phyloP scores from a whole-genome alignment of 257 asterid genomes.

The Rauvolfia tetraphylla region DNA sequence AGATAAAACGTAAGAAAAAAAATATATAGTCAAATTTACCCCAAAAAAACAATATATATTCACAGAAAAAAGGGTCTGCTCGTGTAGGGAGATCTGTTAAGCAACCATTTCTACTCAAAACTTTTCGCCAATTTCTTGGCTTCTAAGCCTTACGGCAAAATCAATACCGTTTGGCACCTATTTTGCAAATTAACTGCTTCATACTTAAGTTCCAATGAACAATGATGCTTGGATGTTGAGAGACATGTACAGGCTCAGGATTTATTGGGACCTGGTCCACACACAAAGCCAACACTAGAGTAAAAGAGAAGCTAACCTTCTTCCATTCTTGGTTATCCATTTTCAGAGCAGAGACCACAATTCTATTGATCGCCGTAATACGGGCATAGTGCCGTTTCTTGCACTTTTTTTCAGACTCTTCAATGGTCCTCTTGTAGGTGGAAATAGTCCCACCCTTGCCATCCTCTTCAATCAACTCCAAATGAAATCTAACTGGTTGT shows the following conservation, averaged over 20 bases:
- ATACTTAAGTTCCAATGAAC: not conserved
- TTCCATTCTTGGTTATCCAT: conserved; percentile 59
- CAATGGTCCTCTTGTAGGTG: conserved; percentile 37
- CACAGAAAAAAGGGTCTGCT: not conserved
- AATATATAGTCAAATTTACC: no score
- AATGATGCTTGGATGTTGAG: not conserved
- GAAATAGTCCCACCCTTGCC: conserved; percentile 33
- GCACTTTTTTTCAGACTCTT: conserved; percentile 29
- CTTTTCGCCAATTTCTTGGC: not conserved
- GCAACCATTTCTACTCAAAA: not conserved
- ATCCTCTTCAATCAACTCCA: conserved; percentile 33
- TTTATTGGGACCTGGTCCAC: not conserved
- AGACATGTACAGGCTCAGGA: not conserved
- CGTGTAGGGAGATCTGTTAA: not conserved
- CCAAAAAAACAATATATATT: no score
- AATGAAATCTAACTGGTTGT: conserved; percentile 46
- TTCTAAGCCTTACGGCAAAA: not conserved
- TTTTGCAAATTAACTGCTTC: not conserved
- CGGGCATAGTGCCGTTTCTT: conserved; percentile 21
- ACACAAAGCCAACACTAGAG: no score
- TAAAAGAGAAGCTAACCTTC: conserved; percentile 40
- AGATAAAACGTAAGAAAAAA: not conserved
- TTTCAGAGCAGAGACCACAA: conserved; percentile 47
- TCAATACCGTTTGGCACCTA: not conserved
- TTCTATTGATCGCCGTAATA: conserved; percentile 32